Percentiles rank a stretch among this genome's conserved stretches.
Evolutionary conservation across 345 rosid species (phyloP).

Genomic region (Aquilaria sinensis): DNA sequence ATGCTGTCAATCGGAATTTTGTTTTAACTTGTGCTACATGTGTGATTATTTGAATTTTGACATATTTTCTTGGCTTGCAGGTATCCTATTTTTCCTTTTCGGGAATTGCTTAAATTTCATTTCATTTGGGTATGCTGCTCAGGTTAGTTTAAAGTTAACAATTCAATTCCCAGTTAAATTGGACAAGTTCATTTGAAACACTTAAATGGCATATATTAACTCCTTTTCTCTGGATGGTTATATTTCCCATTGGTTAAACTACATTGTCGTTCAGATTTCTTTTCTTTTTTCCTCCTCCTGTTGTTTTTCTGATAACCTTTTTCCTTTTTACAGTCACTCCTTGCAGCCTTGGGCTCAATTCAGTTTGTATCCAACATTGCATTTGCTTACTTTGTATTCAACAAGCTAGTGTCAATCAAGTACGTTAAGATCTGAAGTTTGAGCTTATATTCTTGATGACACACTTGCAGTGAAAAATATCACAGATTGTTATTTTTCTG

Average conservation of each 20-base stretch:
- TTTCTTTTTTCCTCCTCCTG: neutral
- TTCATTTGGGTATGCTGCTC: constrained; percentile 99
- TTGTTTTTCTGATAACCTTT: constrained; percentile 6
- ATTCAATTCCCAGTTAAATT: neutral
- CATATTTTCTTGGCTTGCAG: constrained; percentile 38
- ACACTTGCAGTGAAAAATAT: neutral
- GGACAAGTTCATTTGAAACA: neutral
- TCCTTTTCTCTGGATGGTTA: no score
- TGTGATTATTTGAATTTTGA: constrained; percentile 12
- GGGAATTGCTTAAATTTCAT: constrained; percentile 97
- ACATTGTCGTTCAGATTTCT: no score
- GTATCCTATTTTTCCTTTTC: constrained; percentile 73
- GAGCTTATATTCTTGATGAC: constrained; percentile 16
- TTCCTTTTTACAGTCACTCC: constrained; percentile 73
- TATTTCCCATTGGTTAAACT: no score
- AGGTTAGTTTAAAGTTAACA: constrained; percentile 40
- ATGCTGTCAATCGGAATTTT: neutral
- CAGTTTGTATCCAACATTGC: constrained; percentile 97
- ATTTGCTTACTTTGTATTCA: constrained; percentile 82
- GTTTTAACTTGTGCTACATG: neutral
- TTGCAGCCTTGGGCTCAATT: constrained; percentile 97
- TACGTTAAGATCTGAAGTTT: constrained; percentile 40
- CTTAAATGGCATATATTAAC: no score
- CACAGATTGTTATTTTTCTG: neutral
- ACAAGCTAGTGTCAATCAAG: constrained; percentile 92